Evolutionary conservation across 1,284 basidiomycete genomes (phyloP).

Genomic region (Rhodofomes roseus): DNA sequence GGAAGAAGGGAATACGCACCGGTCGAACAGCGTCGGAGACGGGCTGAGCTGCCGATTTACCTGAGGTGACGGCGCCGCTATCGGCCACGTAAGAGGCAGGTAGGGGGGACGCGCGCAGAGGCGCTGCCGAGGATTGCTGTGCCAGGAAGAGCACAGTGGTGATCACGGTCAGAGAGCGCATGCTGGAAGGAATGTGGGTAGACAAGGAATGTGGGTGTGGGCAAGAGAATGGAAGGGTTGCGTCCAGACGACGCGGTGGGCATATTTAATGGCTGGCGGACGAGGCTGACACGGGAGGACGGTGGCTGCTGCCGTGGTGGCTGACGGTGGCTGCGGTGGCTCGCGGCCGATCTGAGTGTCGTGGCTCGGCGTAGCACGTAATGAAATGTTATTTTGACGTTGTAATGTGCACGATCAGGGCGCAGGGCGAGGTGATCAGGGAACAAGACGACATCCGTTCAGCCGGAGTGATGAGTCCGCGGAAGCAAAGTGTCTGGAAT

Average conservation of each 20-base stretch:
- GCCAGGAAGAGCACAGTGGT: constrained; percentile 3
- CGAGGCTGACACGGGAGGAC: neutral
- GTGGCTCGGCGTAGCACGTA: neutral
- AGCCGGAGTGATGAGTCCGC: neutral
- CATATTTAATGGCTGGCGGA: neutral
- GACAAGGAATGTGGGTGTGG: neutral
- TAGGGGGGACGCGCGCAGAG: neutral
- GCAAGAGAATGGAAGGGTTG: neutral
- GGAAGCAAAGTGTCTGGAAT: constrained; percentile 7
- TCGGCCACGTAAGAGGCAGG: neutral
- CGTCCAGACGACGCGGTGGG: neutral
- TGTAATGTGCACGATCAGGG: constrained; percentile 4
- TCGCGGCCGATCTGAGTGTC: neutral
- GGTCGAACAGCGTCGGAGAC: neutral
- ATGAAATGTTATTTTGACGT: neutral
- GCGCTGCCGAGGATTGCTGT: constrained; percentile 5
- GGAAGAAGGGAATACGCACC: neutral
- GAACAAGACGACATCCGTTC: constrained; percentile 5
- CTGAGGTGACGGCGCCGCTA: neutral
- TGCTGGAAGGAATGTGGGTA: neutral
- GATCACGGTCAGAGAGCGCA: constrained; percentile 1
- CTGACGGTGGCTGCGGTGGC: neutral
- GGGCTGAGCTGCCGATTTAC: neutral
- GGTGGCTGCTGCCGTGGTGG: neutral
- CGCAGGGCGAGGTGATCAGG: constrained; percentile 3